A percentile compares a stretch with the other conserved stretches of the same genome.
These are phyloP conservation scores for Populus pruinosa DNA, from an alignment of 345 rosid genomes.

Conservation along the genomic window DNA sequence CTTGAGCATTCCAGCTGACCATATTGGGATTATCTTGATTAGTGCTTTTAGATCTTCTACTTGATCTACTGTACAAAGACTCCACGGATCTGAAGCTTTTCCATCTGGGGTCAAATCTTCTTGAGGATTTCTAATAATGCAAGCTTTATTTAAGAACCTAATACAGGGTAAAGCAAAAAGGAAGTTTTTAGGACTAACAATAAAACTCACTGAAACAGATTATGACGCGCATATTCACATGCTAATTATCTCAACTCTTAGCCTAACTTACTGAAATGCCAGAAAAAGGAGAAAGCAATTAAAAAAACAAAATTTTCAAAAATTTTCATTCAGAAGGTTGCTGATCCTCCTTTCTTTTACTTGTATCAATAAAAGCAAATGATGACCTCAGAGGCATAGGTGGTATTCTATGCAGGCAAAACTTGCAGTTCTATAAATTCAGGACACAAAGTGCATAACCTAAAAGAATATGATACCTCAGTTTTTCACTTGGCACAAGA, in stretches of 20 bases:
- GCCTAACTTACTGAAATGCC: too few relatives aligned
- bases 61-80: constrained; percentile 46
- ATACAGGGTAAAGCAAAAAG: neutral
- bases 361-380: too few relatives aligned
- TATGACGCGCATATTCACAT: neutral
- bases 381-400: too few relatives aligned
- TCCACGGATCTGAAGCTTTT: constrained; percentile 36
- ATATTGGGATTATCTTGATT: constrained; percentile 39
- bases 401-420: too few relatives aligned
- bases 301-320: too few relatives aligned
- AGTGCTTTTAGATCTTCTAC: constrained; percentile 55
- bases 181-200: neutral
- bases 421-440: too few relatives aligned
- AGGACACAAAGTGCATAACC: neutral
- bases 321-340: too few relatives aligned
- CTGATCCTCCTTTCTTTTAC: too few relatives aligned
- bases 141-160: constrained; percentile 70
- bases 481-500: constrained; percentile 34
- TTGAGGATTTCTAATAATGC: constrained; percentile 45
- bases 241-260: too few relatives aligned
- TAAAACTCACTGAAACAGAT: neutral
- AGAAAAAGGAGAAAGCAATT: too few relatives aligned
- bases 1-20: constrained; percentile 38
- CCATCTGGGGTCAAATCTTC: constrained; percentile 29
- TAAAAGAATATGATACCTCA: constrained; percentile 28